phyloP scores from a whole-genome alignment of 2,329 filamentous ascomycete species.

The Tympanopsis confertula region DNA sequence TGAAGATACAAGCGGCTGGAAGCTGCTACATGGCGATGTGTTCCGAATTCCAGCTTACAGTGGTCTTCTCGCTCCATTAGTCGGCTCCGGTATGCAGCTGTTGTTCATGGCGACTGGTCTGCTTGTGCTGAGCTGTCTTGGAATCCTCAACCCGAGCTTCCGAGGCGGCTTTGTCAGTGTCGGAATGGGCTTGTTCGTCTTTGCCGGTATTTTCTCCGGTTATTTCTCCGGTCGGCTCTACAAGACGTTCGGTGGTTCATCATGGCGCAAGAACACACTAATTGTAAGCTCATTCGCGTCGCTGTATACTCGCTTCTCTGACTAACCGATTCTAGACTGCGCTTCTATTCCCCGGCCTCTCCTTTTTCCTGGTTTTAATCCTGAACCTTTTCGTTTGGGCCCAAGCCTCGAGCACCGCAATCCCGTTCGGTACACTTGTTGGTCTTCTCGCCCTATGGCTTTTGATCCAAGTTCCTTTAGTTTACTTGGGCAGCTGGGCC shows the following conservation, averaged over 20 bases:
- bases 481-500: conserved; percentile 69
- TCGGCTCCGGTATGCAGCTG: conserved; percentile 79
- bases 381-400: conserved; percentile 86
- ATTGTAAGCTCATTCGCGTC: conserved; percentile 21
- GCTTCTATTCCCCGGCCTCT: conserved; percentile 64
- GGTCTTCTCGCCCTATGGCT: conserved; percentile 69
- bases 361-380: conserved; percentile 65
- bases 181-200: conserved; percentile 69
- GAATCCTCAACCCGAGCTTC: conserved; percentile 74
- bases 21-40: conserved; percentile 76
- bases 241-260: conserved; percentile 67
- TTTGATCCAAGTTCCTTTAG: conserved; percentile 73
- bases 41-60: conserved; percentile 65
- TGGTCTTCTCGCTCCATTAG: conserved; percentile 63
- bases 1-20: conserved; percentile 81
- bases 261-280: conserved; percentile 66
- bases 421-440: conserved; percentile 70
- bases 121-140: conserved; percentile 61
- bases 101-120: conserved; percentile 70
- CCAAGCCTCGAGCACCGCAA: conserved; percentile 75
- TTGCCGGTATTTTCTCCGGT: conserved; percentile 73
- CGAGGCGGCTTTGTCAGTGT: conserved; percentile 83
- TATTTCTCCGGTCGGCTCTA: conserved; percentile 79
- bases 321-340: conserved; percentile 36
- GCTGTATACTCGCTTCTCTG: not conserved